These are phyloP conservation scores for Oxyria digyna DNA, from an alignment of 148 eudicot species.

Conservation along the genomic window DNA sequence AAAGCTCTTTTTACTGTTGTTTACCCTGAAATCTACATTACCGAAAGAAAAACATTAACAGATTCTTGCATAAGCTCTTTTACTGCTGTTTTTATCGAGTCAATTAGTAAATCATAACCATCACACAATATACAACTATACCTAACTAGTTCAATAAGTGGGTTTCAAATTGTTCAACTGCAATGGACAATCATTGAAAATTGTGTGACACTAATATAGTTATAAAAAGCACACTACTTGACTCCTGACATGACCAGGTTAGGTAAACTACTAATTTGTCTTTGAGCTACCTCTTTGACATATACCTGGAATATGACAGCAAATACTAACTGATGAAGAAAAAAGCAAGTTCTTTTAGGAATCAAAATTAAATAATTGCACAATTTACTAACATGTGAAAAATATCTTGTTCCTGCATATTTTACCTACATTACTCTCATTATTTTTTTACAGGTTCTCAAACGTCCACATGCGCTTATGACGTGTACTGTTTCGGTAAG, in stretches of 20 bases:
- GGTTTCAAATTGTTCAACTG: neutral
- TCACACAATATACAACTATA: neutral
- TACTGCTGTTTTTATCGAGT: no score
- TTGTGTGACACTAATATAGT: neutral
- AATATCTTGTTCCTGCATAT: neutral
- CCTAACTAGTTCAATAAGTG: neutral
- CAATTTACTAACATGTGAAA: neutral
- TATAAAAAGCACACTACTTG: neutral
- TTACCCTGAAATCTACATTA: no score
- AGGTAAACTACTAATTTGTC: conserved; percentile 10
- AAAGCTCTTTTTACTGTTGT: neutral
- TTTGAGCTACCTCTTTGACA: conserved; percentile 2
- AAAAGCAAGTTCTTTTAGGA: neutral
- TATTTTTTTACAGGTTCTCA: conserved; percentile 41
- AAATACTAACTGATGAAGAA: neutral
- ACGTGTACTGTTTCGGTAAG: conserved; percentile 91
- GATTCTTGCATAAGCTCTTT: no score
- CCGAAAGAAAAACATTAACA: no score
- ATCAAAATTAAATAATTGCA: neutral
- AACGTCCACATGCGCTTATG: conserved; percentile 64
- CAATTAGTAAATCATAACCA: no score
- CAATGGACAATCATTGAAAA: neutral
- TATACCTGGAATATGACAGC: neutral
- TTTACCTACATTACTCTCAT: neutral
- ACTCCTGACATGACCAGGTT: conserved; percentile 5